Percentiles rank a stretch among this genome's conserved stretches.
These are phyloP conservation scores for Xylaria sp. DNA, from an alignment of 495 filamentous ascomycete species.

Conservation along the genomic window DNA sequence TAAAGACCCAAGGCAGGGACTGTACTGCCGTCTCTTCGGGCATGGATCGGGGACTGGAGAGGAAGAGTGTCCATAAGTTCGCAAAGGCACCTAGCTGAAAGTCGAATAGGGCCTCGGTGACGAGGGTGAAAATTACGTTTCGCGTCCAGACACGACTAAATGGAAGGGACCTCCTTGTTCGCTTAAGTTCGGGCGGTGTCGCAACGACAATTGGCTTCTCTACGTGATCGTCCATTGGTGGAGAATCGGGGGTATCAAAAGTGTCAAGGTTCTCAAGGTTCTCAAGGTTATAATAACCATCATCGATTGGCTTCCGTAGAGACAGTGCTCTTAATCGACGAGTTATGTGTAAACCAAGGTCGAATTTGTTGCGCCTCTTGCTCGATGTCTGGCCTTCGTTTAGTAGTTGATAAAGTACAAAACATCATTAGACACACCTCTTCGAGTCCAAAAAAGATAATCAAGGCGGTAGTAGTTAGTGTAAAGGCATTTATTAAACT, in stretches of 20 bases:
- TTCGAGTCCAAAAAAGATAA: constrained; percentile 67
- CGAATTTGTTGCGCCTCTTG: constrained; percentile 46
- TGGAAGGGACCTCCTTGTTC: constrained; percentile 55
- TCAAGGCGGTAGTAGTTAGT: constrained; percentile 55
- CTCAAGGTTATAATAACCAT: constrained; percentile 36
- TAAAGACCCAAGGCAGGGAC: constrained; percentile 72
- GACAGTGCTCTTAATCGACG: constrained; percentile 27
- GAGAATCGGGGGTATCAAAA: constrained; percentile 26
- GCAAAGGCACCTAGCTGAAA: constrained; percentile 85
- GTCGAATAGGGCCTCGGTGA: constrained; percentile 72
- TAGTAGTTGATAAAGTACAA: constrained; percentile 14
- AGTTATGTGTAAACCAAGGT: constrained; percentile 48
- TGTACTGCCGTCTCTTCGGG: constrained; percentile 35
- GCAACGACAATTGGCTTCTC: constrained; percentile 12
- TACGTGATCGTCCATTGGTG: constrained; percentile 23
- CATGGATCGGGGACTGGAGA: constrained; percentile 77
- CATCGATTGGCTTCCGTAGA: constrained; percentile 16
- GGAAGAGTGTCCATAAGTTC: constrained; percentile 82
- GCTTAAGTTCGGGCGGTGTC: constrained; percentile 23
- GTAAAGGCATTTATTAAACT: constrained; percentile 69
- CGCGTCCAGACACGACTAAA: constrained; percentile 81
- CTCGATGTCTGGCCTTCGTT: constrained; percentile 48
- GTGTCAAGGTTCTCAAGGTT: constrained; percentile 37
- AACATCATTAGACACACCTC: constrained; percentile 52
- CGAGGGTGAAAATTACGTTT: constrained; percentile 71